phyloP scores from a whole-genome alignment of 176 grass and related monocot species.

The Cenchrus purpureus region DNA sequence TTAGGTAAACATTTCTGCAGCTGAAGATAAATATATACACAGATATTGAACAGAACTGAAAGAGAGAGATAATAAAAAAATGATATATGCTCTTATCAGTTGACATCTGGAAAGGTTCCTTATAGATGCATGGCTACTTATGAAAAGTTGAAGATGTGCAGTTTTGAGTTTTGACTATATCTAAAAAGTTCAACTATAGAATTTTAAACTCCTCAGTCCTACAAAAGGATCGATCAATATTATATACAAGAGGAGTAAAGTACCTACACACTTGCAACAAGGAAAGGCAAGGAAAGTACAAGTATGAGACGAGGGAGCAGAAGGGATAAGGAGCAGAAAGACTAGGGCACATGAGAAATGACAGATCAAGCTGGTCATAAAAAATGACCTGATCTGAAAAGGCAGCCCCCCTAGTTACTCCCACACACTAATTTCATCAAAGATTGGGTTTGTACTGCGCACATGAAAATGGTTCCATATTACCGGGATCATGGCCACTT shows the following conservation, averaged over 20 bases:
- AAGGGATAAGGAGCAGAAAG: conserved; percentile 51
- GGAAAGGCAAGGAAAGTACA: conserved; percentile 41
- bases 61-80: neutral
- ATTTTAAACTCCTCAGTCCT: conserved; percentile 25
- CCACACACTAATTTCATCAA: conserved; percentile 18
- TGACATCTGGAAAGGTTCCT: conserved; percentile 25
- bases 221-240: conserved; percentile 22
- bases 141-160: conserved; percentile 30
- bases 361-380: conserved; percentile 43
- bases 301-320: conserved; percentile 45
- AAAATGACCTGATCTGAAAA: conserved; percentile 25
- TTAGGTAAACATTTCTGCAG: neutral
- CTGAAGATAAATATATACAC: neutral
- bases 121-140: neutral
- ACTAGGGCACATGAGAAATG: conserved; percentile 54
- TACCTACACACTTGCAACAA: conserved; percentile 24
- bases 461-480: conserved; percentile 26
- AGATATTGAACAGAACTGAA: neutral
- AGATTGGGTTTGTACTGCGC: conserved; percentile 9
- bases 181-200: conserved; percentile 21
- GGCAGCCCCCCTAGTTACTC: conserved; percentile 28
- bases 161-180: conserved; percentile 31
- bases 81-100: neutral
- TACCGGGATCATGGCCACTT: neutral
- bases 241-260: conserved; percentile 48